Evolutionary conservation across 2,329 filamentous ascomycete species (phyloP).

Genomic region (Pestalotiopsis sp.): DNA sequence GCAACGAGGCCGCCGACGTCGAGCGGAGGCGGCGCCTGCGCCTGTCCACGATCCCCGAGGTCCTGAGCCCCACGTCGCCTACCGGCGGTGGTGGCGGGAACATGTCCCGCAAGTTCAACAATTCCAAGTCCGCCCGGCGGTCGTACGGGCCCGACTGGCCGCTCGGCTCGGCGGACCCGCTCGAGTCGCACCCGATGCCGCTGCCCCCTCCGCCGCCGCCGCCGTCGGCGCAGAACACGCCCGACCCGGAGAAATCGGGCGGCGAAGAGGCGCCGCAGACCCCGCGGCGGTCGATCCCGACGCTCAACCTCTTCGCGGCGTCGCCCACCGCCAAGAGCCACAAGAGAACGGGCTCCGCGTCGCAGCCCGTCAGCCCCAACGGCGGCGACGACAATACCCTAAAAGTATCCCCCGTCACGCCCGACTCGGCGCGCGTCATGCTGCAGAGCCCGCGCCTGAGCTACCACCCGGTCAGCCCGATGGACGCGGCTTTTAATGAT

Average conservation of each 20-base stretch:
- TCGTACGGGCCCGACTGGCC: slow-evolving; percentile 29
- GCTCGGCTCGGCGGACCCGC: slow-evolving; percentile 24
- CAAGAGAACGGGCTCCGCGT: background rate
- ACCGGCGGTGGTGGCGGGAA: background rate
- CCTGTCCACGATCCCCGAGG: slow-evolving; percentile 14
- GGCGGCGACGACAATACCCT: slow-evolving; percentile 11
- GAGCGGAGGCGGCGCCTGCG: slow-evolving; percentile 10
- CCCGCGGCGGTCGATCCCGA: background rate
- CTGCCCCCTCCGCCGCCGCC: background rate
- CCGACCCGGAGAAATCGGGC: slow-evolving; percentile 23
- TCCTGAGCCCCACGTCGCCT: background rate
- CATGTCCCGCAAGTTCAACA: slow-evolving; percentile 13
- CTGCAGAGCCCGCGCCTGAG: slow-evolving; percentile 25
- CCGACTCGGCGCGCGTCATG: slow-evolving; percentile 13
- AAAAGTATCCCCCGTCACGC: slow-evolving; percentile 1
- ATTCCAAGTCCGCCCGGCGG: slow-evolving; percentile 17
- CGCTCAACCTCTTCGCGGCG: background rate
- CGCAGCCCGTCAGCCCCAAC: background rate
- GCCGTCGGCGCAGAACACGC: background rate
- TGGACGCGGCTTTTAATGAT: slow-evolving; percentile 24
- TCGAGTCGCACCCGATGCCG: slow-evolving; percentile 25
- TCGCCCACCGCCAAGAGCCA: background rate
- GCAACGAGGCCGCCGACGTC: background rate
- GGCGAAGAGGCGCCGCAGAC: too few relatives aligned
- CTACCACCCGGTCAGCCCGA: slow-evolving; percentile 26